Evolutionary conservation across 2,329 filamentous ascomycete genomes (phyloP).

Genomic region (Aspergillus sp.): DNA sequence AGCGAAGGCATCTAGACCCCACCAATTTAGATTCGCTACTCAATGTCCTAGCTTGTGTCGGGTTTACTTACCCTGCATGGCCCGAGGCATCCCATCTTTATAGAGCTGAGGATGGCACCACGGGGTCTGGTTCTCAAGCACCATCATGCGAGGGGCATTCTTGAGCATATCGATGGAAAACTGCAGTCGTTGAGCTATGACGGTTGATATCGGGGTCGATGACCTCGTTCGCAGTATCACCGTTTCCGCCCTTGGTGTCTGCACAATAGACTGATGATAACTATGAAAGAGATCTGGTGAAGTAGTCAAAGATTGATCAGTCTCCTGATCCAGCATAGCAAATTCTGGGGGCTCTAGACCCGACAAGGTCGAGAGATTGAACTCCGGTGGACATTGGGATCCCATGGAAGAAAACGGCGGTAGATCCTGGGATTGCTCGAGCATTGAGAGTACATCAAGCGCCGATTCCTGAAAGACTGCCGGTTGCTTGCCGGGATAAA

Average conservation of each 20-base stretch:
- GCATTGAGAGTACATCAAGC: conserved; percentile 1
- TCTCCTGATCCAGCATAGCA: neutral
- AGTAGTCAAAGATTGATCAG: neutral
- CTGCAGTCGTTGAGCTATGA: conserved; percentile 24
- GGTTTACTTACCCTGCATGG: conserved; percentile 47
- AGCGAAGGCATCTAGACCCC: conserved; percentile 49
- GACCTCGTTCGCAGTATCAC: conserved; percentile 6
- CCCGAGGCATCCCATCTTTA: conserved; percentile 51
- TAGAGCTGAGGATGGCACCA: conserved; percentile 58
- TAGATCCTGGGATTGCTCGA: neutral
- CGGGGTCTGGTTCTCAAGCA: conserved; percentile 50
- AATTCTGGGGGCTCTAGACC: neutral
- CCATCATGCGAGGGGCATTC: conserved; percentile 46
- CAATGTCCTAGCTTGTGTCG: neutral
- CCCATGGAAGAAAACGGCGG: neutral
- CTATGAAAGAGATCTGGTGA: neutral
- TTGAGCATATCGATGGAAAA: conserved; percentile 47
- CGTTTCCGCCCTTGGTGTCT: neutral
- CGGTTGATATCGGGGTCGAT: conserved; percentile 17
- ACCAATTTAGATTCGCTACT: neutral
- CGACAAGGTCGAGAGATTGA: neutral
- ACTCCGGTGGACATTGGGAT: neutral
- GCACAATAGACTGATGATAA: neutral
- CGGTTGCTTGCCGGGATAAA: conserved; percentile 40
- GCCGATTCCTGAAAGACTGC: neutral